Base-by-base conservation (phyloP, 2,329 filamentous ascomycete genomes). In the Phyllosticta citribraziliensis region DNA sequence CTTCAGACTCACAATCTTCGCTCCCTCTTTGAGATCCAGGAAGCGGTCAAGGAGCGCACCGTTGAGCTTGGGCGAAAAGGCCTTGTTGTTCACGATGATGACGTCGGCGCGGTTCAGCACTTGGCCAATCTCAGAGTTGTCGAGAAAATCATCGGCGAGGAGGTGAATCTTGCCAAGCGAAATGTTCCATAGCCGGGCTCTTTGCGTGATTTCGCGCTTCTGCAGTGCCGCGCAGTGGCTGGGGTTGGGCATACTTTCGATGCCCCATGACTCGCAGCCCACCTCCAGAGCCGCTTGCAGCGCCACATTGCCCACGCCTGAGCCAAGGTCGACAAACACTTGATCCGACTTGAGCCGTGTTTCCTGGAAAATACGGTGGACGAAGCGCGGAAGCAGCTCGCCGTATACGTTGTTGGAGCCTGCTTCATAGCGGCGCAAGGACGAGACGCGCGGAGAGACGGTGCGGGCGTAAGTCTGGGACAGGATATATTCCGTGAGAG, bases 31-130 rank as follows among this genome's bases (percentile, higher is more conserved):
- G 64, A 97, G 79, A 70, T 99, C 94, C 63, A 99, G 78, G 70
- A 99, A 97, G 78, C 96, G 90, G 67, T 90, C 85, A 66, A 93
- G 84, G 54, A 99, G 80, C 64, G 85, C 84, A 70, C 90, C 88
- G 75, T 97, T 99, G 60, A 97, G 83, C 67, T 87, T 82, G 14
- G 92, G 87, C 5, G 88, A 92, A 75, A 99, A 99, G 2, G 91
- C 94, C 75, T 97, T 92, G 76, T 99, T 99, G 79, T 99, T 99
- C 68, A 97, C 93, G 25, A 99, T 82, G 19, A 99, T 84, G n/a
- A 97, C 92, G 71, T 99, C 94, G 1, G 94, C 93, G 60, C 87
- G 84, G 72, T 88, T 87, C 56, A 99, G 80, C 8, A 87, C 86
- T 24, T 85, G 81, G 63, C 86, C 81, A 56, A 97, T 90, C 62